Conservation (phyloP, 768 basidiomycete species). For the Leccinum aurantiacum region DNA sequence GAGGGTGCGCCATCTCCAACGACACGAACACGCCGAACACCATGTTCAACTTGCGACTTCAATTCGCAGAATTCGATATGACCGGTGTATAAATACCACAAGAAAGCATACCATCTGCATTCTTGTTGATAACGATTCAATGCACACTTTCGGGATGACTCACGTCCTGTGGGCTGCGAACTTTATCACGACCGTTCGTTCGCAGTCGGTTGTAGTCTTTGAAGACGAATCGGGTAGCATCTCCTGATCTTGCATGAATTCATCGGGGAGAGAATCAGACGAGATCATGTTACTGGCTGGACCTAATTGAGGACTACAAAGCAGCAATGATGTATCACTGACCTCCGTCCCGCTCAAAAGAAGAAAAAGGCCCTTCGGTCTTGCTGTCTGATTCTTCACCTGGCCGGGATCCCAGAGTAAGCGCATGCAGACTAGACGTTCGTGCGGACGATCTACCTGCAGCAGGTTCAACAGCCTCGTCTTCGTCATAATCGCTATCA, state of each 20-base stretch:
- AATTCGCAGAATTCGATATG: slow-evolving; percentile 16
- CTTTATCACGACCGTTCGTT: slow-evolving; percentile 4
- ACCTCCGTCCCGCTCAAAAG: slow-evolving; percentile 15
- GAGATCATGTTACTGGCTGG: slow-evolving; percentile 5
- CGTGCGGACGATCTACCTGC: slow-evolving; percentile 1
- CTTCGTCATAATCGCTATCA: slow-evolving; percentile 30
- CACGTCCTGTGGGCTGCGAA: slow-evolving; percentile 22
- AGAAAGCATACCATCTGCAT: slow-evolving; percentile 25
- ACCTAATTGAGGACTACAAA: slow-evolving; percentile 7
- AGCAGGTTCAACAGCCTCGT: slow-evolving; percentile 1
- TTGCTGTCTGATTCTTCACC: slow-evolving; percentile 7
- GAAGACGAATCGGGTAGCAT: background rate
- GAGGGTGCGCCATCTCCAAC: slow-evolving; percentile 5
- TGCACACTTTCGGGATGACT: background rate
- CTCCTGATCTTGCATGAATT: slow-evolving; percentile 3
- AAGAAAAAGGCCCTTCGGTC: slow-evolving; percentile 6
- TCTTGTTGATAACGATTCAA: background rate
- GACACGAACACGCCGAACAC: background rate
- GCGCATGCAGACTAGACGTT: background rate
- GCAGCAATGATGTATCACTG: background rate
- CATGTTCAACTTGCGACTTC: slow-evolving; percentile 17
- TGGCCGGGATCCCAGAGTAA: background rate
- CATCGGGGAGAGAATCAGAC: background rate
- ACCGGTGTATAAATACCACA: slow-evolving; percentile 28
- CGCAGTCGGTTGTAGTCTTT: background rate